phyloP scores from a whole-genome alignment of 1,284 basidiomycete genomes.

The Pascua sp. region DNA sequence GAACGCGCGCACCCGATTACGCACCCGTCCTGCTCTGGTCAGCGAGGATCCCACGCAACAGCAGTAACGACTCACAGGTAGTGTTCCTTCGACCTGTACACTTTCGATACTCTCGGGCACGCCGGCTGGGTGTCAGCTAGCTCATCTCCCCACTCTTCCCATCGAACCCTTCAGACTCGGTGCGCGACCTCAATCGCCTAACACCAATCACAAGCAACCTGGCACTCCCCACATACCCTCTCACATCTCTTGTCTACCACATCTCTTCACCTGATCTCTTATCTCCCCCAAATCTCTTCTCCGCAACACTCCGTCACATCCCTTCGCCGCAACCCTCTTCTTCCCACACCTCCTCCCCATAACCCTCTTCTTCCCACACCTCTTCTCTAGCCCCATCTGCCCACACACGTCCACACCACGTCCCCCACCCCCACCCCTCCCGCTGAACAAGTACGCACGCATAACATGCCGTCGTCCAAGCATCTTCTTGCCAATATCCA shows the following conservation, averaged over 20 bases:
- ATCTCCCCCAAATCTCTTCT: too few species aligned
- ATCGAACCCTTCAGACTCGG: too few species aligned
- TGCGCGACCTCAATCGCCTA: too few species aligned
- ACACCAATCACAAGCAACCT: too few species aligned
- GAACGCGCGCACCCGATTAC: not conserved
- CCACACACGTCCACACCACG: too few species aligned
- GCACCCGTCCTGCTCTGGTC: constrained; percentile 27
- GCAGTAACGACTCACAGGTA: constrained; percentile 58
- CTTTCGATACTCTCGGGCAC: constrained; percentile 58
- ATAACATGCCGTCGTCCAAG: constrained; percentile 89
- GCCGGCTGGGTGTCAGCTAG: constrained; percentile 26
- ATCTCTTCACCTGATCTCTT: too few species aligned
- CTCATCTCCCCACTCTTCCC: not conserved
- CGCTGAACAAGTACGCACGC: constrained; percentile 16
- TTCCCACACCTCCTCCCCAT: not conserved
- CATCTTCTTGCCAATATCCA: constrained; percentile 85
- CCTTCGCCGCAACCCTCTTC: too few species aligned
- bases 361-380: not conserved
- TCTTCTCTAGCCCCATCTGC: not conserved
- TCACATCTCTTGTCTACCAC: too few species aligned
- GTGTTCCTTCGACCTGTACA: constrained; percentile 90
- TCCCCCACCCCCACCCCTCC: too few species aligned
- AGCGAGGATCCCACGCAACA: not conserved
- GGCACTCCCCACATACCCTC: too few species aligned
- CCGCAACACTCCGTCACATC: too few species aligned